phyloP scores from a whole-genome alignment of 306 rosid species.

The Chamaecrista fasciculata region DNA sequence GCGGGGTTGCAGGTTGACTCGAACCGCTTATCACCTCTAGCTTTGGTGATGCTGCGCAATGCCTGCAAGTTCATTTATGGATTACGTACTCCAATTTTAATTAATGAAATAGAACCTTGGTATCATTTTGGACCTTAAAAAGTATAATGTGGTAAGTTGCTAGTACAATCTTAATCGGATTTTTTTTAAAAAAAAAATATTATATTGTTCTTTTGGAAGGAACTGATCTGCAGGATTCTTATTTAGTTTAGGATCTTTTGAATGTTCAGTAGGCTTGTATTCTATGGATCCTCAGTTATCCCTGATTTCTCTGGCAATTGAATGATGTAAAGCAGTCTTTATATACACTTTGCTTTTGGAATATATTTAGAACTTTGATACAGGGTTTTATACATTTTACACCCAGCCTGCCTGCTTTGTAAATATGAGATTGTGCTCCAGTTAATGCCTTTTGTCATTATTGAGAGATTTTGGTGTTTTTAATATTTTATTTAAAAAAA shows the following conservation, averaged over 20 bases:
- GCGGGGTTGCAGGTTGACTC: no score
- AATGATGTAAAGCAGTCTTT: constrained; percentile 7
- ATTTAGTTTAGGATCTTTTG: constrained; percentile 3
- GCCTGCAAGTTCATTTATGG: neutral
- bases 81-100: neutral
- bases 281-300: neutral
- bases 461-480: neutral
- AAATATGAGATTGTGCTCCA: neutral
- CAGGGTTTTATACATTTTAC: constrained; percentile 11
- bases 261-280: neutral
- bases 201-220: neutral
- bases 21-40: no score
- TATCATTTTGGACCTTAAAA: neutral
- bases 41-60: neutral
- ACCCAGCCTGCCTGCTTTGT: constrained; percentile 1
- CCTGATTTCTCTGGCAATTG: neutral
- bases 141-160: neutral
- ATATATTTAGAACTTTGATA: neutral
- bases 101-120: neutral
- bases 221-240: constrained; percentile 9
- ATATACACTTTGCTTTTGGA: neutral
- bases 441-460: neutral
- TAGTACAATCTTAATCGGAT: constrained; percentile 10
- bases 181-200: neutral
- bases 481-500: neutral